phyloP scores from a whole-genome alignment of 345 rosid species.

The Xanthoceras sorbifolium region DNA sequence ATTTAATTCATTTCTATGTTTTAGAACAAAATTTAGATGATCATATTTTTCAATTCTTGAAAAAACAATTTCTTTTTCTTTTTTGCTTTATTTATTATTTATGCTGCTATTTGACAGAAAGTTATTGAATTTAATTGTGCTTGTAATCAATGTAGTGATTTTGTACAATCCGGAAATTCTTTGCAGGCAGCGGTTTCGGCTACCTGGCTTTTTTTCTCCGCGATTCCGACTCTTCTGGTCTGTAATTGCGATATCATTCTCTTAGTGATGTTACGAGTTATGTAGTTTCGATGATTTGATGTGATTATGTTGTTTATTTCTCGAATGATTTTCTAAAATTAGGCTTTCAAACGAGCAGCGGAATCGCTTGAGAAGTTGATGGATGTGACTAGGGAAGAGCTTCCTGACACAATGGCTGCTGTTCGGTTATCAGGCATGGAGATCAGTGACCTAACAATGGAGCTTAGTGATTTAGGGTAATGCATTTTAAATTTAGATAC shows the following conservation, averaged over 20 bases:
- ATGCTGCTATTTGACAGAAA: not conserved
- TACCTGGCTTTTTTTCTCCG: slow-evolving; percentile 81
- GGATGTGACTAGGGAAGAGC: slow-evolving; percentile 87
- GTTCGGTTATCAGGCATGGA: slow-evolving; percentile 91
- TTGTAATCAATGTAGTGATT: not conserved
- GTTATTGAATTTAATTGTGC: not conserved
- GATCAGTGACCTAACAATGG: slow-evolving; percentile 88
- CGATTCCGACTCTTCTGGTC: slow-evolving; percentile 88
- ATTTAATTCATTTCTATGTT: too few relatives aligned
- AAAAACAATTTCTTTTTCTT: not conserved
- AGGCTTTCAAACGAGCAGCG: slow-evolving; percentile 85
- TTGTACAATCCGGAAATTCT: not conserved
- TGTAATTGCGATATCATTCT: not conserved
- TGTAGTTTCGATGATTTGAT: not conserved
- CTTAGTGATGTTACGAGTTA: not conserved
- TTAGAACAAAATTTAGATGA: too few relatives aligned
- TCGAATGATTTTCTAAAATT: not conserved
- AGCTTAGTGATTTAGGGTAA: slow-evolving; percentile 89
- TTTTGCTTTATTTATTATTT: too few relatives aligned
- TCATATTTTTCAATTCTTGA: too few relatives aligned
- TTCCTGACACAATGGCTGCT: slow-evolving; percentile 95
- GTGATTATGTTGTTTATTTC: not conserved
- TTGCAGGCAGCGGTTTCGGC: slow-evolving; percentile 79
- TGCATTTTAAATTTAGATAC: slow-evolving; percentile 20
- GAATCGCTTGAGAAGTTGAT: slow-evolving; percentile 82